Evolutionary conservation across 2,329 filamentous ascomycete species (phyloP).

Genomic region (Aspergillus sp.): DNA sequence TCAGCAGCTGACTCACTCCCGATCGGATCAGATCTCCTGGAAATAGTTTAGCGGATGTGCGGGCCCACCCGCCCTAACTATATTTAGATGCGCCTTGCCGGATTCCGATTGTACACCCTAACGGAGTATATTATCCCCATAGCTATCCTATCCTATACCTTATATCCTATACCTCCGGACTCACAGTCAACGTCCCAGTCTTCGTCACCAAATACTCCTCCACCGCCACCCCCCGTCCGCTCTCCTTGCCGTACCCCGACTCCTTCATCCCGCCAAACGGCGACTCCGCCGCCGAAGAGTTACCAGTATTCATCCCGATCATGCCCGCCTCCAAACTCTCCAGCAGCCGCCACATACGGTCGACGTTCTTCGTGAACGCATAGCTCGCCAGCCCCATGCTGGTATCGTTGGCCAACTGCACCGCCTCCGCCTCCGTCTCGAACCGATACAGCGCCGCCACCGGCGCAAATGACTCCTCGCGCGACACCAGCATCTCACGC

Average conservation of each 20-base stretch:
- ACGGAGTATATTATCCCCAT: neutral
- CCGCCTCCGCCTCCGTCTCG: conserved; percentile 64
- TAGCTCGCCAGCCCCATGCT: conserved; percentile 67
- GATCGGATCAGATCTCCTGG: neutral
- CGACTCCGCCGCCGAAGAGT: conserved; percentile 64
- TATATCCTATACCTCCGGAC: neutral
- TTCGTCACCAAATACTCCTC: conserved; percentile 64
- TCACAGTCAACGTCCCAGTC: conserved; percentile 63
- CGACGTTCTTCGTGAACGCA: conserved; percentile 67
- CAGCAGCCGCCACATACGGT: conserved; percentile 64
- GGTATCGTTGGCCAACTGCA: conserved; percentile 60
- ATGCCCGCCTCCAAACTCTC: conserved; percentile 69
- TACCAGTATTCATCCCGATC: conserved; percentile 67
- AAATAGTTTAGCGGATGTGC: neutral
- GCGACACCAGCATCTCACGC: conserved; percentile 56
- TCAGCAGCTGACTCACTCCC: conserved; percentile 1
- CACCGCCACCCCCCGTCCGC: conserved; percentile 65
- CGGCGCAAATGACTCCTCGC: conserved; percentile 67
- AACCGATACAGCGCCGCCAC: conserved; percentile 65
- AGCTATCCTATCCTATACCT: neutral
- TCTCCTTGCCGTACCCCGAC: conserved; percentile 67
- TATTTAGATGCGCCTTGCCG: neutral
- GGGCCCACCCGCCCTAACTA: neutral
- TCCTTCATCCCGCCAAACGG: conserved; percentile 70
- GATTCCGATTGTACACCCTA: neutral